Conservation (phyloP, 2,329 filamentous ascomycete species). For the Mariannaea sp. region DNA sequence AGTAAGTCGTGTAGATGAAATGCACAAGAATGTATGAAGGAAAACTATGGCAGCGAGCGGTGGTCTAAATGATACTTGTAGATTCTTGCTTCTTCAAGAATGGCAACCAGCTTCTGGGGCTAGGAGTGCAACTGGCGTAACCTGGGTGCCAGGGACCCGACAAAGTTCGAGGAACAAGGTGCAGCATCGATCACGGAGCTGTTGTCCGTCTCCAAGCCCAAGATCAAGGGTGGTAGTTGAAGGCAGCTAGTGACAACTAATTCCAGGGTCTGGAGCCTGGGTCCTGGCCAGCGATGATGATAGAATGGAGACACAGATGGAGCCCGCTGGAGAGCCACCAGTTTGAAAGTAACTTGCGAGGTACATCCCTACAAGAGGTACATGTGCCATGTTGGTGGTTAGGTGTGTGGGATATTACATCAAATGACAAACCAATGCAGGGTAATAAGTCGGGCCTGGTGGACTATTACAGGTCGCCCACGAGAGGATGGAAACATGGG, state of each 20-base stretch:
- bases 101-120: neutral
- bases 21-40: too few relatives aligned
- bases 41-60: too few relatives aligned
- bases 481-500: too few relatives aligned
- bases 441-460: too few relatives aligned
- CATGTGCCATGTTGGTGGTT: too few relatives aligned
- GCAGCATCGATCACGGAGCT: slow-evolving; percentile 1
- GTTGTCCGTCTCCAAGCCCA: slow-evolving; percentile 15
- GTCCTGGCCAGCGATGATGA: slow-evolving; percentile 26
- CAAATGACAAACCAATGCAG: too few relatives aligned
- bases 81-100: neutral
- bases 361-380: too few relatives aligned
- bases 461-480: too few relatives aligned
- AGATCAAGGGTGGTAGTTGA: slow-evolving; percentile 20
- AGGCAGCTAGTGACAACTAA: slow-evolving; percentile 11
- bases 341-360: too few relatives aligned
- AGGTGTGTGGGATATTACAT: too few relatives aligned
- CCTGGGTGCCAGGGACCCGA: neutral
- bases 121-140: neutral
- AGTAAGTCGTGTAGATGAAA: too few relatives aligned
- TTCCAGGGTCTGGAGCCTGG: slow-evolving; percentile 26
- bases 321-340: neutral
- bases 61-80: too few relatives aligned
- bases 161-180: neutral
- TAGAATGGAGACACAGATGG: slow-evolving; percentile 11